These are phyloP conservation scores for Didymella segeticola DNA, from an alignment of 2,329 filamentous ascomycete genomes.

Conservation along the genomic window DNA sequence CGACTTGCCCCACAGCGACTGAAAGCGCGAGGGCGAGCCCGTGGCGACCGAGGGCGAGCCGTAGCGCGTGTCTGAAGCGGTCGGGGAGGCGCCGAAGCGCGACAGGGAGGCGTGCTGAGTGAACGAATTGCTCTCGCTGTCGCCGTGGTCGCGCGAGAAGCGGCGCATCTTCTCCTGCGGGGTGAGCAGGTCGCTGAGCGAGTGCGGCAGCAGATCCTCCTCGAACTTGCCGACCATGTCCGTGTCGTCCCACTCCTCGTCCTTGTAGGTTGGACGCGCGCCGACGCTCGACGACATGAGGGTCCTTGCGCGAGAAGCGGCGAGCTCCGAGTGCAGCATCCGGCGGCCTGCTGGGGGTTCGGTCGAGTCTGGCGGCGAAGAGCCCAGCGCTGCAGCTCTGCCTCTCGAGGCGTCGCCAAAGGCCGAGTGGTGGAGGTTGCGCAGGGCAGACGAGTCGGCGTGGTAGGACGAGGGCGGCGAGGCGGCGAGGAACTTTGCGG, in stretches of 20 bases:
- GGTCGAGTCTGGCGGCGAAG: conserved; percentile 66
- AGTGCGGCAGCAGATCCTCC: conserved; percentile 84
- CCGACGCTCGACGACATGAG: conserved; percentile 68
- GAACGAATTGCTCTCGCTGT: conserved; percentile 57
- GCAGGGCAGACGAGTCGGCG: conserved; percentile 66
- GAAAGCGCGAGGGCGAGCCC: conserved; percentile 68
- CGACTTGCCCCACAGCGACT: conserved; percentile 62
- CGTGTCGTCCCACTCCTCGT: conserved; percentile 60
- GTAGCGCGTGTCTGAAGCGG: conserved; percentile 52
- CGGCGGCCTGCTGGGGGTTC: conserved; percentile 69
- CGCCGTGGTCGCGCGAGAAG: conserved; percentile 64
- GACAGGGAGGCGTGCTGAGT: conserved; percentile 57
- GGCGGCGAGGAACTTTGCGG: conserved; percentile 88
- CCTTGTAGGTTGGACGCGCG: conserved; percentile 51
- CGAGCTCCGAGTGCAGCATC: conserved; percentile 68
- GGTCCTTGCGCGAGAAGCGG: conserved; percentile 60
- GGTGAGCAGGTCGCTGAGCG: conserved; percentile 67
- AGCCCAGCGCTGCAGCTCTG: conserved; percentile 48
- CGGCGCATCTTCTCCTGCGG: conserved; percentile 67
- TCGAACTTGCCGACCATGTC: conserved; percentile 75
- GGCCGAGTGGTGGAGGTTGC: conserved; percentile 69
- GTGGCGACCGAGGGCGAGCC: conserved; percentile 59
- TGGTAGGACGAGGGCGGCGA: conserved; percentile 73
- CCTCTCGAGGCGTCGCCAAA: conserved; percentile 75
- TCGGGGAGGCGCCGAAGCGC: conserved; percentile 57